Conservation (phyloP, 2,329 filamentous ascomycete genomes). For the Ophiosphaerella narmari region DNA sequence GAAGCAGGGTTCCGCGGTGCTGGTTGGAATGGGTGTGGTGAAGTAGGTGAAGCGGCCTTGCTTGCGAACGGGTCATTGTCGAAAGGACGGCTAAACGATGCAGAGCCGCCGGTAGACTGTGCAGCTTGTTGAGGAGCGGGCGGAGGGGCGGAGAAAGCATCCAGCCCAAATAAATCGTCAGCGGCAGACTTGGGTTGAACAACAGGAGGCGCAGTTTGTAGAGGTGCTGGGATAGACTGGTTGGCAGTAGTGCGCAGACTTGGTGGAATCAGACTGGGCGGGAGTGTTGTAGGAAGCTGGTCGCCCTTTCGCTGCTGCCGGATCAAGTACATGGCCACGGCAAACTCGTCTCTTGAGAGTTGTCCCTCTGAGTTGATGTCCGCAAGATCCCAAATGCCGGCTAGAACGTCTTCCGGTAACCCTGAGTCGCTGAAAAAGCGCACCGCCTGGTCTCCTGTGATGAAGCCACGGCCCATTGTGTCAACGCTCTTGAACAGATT, state of each 20-base stretch:
- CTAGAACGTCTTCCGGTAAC: slow-evolving; percentile 83
- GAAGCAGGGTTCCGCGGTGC: slow-evolving; percentile 48
- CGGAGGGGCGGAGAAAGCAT: slow-evolving; percentile 64
- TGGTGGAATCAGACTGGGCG: slow-evolving; percentile 81
- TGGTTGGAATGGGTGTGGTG: slow-evolving; percentile 56
- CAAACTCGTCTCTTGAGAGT: slow-evolving; percentile 87
- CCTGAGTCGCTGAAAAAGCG: slow-evolving; percentile 92
- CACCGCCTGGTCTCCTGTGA: slow-evolving; percentile 93
- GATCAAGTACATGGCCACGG: slow-evolving; percentile 96
- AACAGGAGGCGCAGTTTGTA: slow-evolving; percentile 48
- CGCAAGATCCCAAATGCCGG: slow-evolving; percentile 95
- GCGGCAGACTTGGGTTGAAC: slow-evolving; percentile 73
- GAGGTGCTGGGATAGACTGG: slow-evolving; percentile 55
- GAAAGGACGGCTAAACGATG: slow-evolving; percentile 47
- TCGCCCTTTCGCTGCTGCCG: slow-evolving; percentile 79
- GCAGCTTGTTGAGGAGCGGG: slow-evolving; percentile 63
- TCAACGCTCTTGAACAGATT: slow-evolving; percentile 83
- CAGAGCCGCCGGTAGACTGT: slow-evolving; percentile 76
- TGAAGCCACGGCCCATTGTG: slow-evolving; percentile 76
- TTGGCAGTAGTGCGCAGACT: slow-evolving; percentile 67
- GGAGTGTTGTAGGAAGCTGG: slow-evolving; percentile 74
- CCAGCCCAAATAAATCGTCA: slow-evolving; percentile 92
- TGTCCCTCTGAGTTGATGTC: slow-evolving; percentile 91
- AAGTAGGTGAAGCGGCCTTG: slow-evolving; percentile 57
- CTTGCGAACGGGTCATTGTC: slow-evolving; percentile 68